These are phyloP conservation scores for Ophiostoma sp. DNA, from an alignment of 2,329 filamentous ascomycete genomes.

Conservation along the genomic window DNA sequence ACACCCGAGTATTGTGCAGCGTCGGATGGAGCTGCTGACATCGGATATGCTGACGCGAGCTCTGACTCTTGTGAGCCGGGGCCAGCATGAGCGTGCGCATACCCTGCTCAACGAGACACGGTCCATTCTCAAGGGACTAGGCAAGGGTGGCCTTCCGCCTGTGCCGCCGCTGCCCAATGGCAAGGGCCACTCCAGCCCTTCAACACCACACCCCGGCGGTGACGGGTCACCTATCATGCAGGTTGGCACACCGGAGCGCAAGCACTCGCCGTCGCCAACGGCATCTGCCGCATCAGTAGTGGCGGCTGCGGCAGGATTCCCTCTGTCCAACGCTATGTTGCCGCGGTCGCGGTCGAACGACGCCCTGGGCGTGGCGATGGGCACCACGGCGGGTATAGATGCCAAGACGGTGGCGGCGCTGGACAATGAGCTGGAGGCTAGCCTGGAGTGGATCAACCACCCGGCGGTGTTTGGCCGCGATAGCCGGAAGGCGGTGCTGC, in stretches of 20 bases:
- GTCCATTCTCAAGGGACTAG: conserved; percentile 90
- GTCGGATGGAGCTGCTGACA: conserved; percentile 94
- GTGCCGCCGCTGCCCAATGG: conserved; percentile 60
- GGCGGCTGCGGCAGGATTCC: conserved; percentile 38
- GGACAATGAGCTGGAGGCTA: conserved; percentile 83
- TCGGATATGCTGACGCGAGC: conserved; percentile 96
- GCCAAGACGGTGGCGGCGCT: conserved; percentile 73
- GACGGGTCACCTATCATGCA: conserved; percentile 43
- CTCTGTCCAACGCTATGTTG: conserved; percentile 38
- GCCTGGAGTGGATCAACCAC: conserved; percentile 95
- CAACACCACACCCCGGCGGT: conserved; percentile 44
- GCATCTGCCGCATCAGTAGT: conserved; percentile 45
- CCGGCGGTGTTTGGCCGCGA: conserved; percentile 92
- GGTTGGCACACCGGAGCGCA: conserved; percentile 47
- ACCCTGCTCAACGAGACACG: conserved; percentile 89
- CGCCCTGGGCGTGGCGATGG: conserved; percentile 49
- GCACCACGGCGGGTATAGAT: conserved; percentile 67
- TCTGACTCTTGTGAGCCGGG: conserved; percentile 80
- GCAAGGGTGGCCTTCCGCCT: conserved; percentile 88
- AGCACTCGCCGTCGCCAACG: conserved; percentile 52
- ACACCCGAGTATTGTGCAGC: conserved; percentile 89
- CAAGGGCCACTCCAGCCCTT: conserved; percentile 39
- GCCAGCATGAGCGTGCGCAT: conserved; percentile 88
- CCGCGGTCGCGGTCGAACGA: conserved; percentile 52
- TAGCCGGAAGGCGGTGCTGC: conserved; percentile 88